Percentiles rank a stretch among this genome's conserved stretches.
These are phyloP conservation scores for Ophiostoma sp. DNA, from an alignment of 2,329 filamentous ascomycete genomes.

Conservation along the genomic window DNA sequence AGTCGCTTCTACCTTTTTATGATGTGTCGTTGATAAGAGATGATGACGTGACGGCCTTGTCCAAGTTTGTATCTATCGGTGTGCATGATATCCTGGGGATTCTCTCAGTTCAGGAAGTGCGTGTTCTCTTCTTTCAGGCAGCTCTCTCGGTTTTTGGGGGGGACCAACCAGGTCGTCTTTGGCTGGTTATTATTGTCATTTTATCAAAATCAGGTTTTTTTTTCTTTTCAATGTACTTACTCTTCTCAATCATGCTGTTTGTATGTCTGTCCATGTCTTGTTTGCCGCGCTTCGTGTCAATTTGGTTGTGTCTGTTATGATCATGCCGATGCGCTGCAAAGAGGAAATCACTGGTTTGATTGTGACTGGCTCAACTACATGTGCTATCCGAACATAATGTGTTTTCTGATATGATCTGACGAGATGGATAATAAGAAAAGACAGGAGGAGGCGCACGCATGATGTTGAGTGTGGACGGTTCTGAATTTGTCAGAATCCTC, in stretches of 20 bases:
- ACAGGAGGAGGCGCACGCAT: background rate
- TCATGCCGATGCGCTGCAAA: no score
- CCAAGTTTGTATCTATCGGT: slow-evolving; percentile 1
- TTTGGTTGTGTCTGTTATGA: no score
- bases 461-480: background rate
- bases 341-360: background rate
- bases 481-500: background rate
- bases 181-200: background rate
- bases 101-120: background rate
- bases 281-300: no score
- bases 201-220: background rate
- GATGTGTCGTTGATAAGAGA: background rate
- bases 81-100: slow-evolving; percentile 9
- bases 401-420: background rate
- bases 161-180: no score
- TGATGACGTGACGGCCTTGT: background rate
- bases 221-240: background rate
- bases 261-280: background rate
- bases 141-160: background rate
- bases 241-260: background rate
- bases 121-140: slow-evolving; percentile 6
- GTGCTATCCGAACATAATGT: background rate
- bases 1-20: no score
- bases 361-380: background rate
- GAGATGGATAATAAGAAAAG: background rate